Conservation (phyloP, 2,329 filamentous ascomycete genomes). For the Hawksworthiomyces lignivorus region DNA sequence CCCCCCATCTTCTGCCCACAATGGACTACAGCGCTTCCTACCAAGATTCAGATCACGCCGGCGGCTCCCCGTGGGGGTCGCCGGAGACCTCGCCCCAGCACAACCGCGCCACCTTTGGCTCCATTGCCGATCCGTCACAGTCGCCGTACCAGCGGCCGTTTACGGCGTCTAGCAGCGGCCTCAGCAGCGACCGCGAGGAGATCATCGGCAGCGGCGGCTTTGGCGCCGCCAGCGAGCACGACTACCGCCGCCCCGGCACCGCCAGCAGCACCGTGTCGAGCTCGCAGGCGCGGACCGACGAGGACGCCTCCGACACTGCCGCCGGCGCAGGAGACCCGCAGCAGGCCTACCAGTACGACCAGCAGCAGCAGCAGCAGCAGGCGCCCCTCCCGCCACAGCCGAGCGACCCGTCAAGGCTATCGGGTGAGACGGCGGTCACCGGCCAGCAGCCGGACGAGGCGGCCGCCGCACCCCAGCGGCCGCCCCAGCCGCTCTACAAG, state of each 20-base stretch:
- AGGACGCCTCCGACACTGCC: slow-evolving; percentile 19
- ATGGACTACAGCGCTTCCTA: slow-evolving; percentile 56
- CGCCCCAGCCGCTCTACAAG: slow-evolving; percentile 64
- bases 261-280: slow-evolving; percentile 38
- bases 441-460: not conserved
- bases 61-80: slow-evolving; percentile 50
- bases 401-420: not conserved
- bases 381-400: slow-evolving; percentile 5
- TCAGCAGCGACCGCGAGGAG: slow-evolving; percentile 28
- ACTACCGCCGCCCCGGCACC: slow-evolving; percentile 38
- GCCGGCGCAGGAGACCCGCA: no score
- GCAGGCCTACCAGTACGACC: slow-evolving; percentile 22
- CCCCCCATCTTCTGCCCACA: no score
- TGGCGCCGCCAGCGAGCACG: slow-evolving; percentile 27
- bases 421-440: not conserved
- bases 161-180: slow-evolving; percentile 33
- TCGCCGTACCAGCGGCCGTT: slow-evolving; percentile 33
- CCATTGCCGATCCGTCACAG: slow-evolving; percentile 31
- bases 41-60: slow-evolving; percentile 45
- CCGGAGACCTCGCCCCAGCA: slow-evolving; percentile 43
- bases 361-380: slow-evolving; percentile 14
- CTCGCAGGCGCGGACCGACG: slow-evolving; percentile 32
- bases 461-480: slow-evolving; percentile 39
- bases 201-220: slow-evolving; percentile 20
- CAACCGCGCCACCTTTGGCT: slow-evolving; percentile 34